A percentile compares a stretch with the other conserved stretches of the same genome.
Evolutionary conservation across 306 rosid species (phyloP).

Genomic region (Comarum palustre): DNA sequence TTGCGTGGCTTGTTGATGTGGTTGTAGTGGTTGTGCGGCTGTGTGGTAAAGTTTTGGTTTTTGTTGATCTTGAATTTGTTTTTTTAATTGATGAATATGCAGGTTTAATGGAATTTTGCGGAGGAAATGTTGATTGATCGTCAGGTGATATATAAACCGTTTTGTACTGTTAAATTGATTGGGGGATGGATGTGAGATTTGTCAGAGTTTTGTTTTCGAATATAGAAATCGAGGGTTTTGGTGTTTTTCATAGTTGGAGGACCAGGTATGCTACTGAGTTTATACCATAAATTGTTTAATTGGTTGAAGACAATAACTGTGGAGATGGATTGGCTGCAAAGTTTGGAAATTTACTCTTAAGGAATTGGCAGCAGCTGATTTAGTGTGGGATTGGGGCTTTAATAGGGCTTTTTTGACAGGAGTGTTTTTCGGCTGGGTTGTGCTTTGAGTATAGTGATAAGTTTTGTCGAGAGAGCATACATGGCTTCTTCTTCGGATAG

Average conservation of each 20-base stretch:
- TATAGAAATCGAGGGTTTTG: conserved; percentile 1
- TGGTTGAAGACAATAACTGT: conserved; percentile 29
- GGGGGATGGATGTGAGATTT: conserved; percentile 24
- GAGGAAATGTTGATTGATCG: conserved; percentile 21
- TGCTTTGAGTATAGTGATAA: conserved; percentile 32
- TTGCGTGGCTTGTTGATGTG: conserved; percentile 7
- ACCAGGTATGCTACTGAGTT: conserved; percentile 11
- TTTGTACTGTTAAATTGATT: conserved; percentile 16
- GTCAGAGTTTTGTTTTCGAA: conserved; percentile 23
- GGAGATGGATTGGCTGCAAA: conserved; percentile 45
- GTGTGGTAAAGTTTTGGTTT: background rate
- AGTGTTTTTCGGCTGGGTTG: conserved; percentile 30
- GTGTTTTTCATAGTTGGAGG: conserved; percentile 11
- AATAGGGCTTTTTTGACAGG: conserved; percentile 23
- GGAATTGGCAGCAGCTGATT: conserved; percentile 15
- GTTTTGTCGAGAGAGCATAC: conserved; percentile 43
- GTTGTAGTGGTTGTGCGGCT: background rate
- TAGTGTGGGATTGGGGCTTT: background rate
- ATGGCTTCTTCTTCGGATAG: conserved; percentile 24
- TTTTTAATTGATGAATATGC: conserved; percentile 34
- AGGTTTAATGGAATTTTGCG: conserved; percentile 40
- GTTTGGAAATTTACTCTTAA: conserved; percentile 30
- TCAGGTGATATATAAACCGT: conserved; percentile 27
- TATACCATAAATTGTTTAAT: conserved; percentile 19
- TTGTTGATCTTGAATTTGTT: conserved; percentile 9